phyloP scores from a whole-genome alignment of 2,329 filamentous ascomycete species.

The Diaporthe amygdali region DNA sequence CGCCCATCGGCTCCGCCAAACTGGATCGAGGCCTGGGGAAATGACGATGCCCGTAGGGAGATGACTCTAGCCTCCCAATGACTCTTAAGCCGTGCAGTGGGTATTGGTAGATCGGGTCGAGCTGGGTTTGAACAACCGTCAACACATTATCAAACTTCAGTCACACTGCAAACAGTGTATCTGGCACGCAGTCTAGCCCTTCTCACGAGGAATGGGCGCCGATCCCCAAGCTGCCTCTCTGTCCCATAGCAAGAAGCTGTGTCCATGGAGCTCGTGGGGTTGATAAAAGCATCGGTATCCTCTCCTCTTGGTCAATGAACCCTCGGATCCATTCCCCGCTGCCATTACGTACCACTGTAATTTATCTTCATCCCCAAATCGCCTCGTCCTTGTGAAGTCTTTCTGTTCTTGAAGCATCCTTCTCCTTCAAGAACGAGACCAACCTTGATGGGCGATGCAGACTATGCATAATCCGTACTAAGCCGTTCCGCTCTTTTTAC shows the following conservation, averaged over 20 bases:
- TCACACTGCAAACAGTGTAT: not conserved
- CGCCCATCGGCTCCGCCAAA: slow-evolving; percentile 16
- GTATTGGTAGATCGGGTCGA: not conserved
- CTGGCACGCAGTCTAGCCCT: not conserved
- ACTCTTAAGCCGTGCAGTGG: not conserved
- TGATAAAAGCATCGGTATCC: not conserved
- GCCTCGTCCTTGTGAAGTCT: not conserved
- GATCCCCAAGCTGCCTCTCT: not conserved
- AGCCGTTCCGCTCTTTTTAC: not conserved
- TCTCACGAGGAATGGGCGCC: not conserved
- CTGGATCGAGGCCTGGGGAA: slow-evolving; percentile 17
- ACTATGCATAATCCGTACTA: slow-evolving; percentile 3
- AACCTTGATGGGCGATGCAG: not conserved
- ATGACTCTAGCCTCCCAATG: slow-evolving; percentile 11
- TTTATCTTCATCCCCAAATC: not conserved
- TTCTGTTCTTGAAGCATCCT: not conserved
- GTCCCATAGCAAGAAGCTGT: not conserved
- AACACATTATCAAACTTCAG: no score
- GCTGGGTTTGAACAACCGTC: not conserved
- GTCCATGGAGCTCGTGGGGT: not conserved
- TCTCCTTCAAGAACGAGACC: not conserved
- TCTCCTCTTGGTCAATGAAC: not conserved
- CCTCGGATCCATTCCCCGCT: slow-evolving; percentile 7
- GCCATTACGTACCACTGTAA: slow-evolving; percentile 12
- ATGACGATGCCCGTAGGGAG: slow-evolving; percentile 8